phyloP scores from a whole-genome alignment of 106 monocot genomes.

The Narthecium ossifragum region DNA sequence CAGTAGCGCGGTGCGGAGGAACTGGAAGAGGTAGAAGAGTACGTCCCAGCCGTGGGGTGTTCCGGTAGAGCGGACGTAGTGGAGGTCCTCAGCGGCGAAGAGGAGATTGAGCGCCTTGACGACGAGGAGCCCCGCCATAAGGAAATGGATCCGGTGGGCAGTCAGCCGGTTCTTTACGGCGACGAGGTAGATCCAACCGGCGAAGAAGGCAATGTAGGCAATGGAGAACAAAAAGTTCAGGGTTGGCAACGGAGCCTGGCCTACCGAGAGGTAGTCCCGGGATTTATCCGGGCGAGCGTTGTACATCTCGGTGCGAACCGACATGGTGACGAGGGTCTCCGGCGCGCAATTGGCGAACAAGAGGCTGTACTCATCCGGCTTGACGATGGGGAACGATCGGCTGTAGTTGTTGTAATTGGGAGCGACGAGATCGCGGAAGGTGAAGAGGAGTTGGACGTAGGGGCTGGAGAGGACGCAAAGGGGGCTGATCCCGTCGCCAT shows the following conservation, averaged over 20 bases:
- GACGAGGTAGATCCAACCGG: conserved; percentile 52
- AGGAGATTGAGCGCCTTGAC: conserved; percentile 55
- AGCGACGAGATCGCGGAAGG: conserved; percentile 37
- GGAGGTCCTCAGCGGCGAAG: conserved; percentile 87
- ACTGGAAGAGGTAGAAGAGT: conserved; percentile 89
- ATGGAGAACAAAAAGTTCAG: conserved; percentile 54
- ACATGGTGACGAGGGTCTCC: conserved; percentile 48
- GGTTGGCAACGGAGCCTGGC: conserved; percentile 52
- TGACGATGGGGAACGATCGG: conserved; percentile 8
- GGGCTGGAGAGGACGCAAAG: conserved; percentile 51
- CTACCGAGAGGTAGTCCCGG: conserved; percentile 68
- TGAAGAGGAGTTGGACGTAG: conserved; percentile 54
- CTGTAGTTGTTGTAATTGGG: neutral
- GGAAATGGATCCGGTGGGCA: conserved; percentile 69
- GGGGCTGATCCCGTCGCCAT: neutral
- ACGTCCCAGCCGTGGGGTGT: conserved; percentile 95
- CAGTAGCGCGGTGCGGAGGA: conserved; percentile 67
- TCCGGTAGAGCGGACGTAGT: conserved; percentile 79
- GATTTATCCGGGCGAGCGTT: conserved; percentile 35
- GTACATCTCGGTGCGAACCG: conserved; percentile 66
- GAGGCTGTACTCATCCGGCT: conserved; percentile 19
- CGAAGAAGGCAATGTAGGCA: conserved; percentile 51
- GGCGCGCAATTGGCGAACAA: conserved; percentile 21
- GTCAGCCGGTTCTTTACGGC: conserved; percentile 39
- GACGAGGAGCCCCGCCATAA: conserved; percentile 74